These are phyloP conservation scores for Nosema muscidifuracis DNA, from an alignment of 371 early-diverging fungal genomes.

Conservation along the genomic window DNA sequence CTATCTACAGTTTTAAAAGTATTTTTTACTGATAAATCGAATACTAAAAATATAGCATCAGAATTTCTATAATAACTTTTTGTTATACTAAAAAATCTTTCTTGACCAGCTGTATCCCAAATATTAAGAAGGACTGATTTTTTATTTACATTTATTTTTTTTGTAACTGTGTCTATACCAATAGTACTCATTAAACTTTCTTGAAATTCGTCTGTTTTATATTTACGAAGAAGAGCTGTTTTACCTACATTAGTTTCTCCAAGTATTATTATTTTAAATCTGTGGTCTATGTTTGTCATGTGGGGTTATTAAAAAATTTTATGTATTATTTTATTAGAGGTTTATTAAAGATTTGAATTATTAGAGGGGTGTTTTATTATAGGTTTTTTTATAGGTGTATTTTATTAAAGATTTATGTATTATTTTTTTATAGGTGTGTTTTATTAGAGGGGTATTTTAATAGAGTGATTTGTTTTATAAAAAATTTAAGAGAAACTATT, in stretches of 20 bases:
- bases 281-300: neutral
- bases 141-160: slow-evolving; percentile 83
- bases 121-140: slow-evolving; percentile 96
- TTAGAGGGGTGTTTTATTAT: too few relatives aligned
- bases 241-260: slow-evolving; percentile 63
- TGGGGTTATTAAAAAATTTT: slow-evolving; percentile 61
- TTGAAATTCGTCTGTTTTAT: slow-evolving; percentile 89
- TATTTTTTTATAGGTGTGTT: too few relatives aligned
- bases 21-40: slow-evolving; percentile 90
- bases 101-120: slow-evolving; percentile 82
- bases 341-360: too few relatives aligned
- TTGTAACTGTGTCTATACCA: slow-evolving; percentile 95
- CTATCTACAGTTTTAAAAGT: slow-evolving; percentile 75
- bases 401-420: too few relatives aligned
- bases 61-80: slow-evolving; percentile 91
- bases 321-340: slow-evolving; percentile 44
- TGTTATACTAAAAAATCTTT: slow-evolving; percentile 64
- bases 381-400: too few relatives aligned
- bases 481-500: too few relatives aligned
- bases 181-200: slow-evolving; percentile 97
- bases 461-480: too few relatives aligned
- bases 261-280: slow-evolving; percentile 60
- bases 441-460: too few relatives aligned
- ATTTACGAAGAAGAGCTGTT: slow-evolving; percentile 65
- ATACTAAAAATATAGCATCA: slow-evolving; percentile 90